Base-by-base conservation (phyloP, 2,329 filamentous ascomycete species). In the Venturia pyrina region DNA sequence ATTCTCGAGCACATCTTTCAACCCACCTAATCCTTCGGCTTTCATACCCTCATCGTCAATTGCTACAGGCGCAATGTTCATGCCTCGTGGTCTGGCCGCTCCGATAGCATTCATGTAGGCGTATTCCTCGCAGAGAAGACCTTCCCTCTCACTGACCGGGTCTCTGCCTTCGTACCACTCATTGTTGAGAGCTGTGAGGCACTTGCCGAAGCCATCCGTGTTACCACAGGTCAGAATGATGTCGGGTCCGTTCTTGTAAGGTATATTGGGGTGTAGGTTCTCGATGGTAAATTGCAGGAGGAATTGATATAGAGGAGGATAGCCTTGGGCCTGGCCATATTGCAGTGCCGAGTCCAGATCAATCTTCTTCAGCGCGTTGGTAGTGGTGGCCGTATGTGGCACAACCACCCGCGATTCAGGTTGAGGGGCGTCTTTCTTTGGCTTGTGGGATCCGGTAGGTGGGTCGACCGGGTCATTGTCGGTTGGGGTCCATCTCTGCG, bases 151-250 rank as follows among this genome's bases (percentile, higher is more conserved):
- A 53, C 83, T 75, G 28, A 89, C 77, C 74, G 86, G 85, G 72
- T 92, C 85, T 68, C 85, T 83, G 53, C 85, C 85, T 65, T 87
- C 83, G 63, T 82, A 83, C 90, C 91, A 96, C 56, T 87, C 80
- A 74, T 96, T 87, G 69, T 84, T 87, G 70, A 97, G 83, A 8
- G 90, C 83, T 72, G 92, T 86, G 43, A 96, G 76, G 5, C 85
- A 80, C 80, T 96, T 97, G 70, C 83, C 79, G 72, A 96, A 89
- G 43, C 91, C 93, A 78, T 97, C 93, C 0, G 93, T 96, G 37
- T 88, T 86, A 66, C 93, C 93, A 74, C 87, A 89, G 10, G 89
- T 93, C 70, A 96, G 78, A 66, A 93, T 83, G 65, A 96, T 84
- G 65, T 93, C 91, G 5, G 89, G 87, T 0, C 91, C 91, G 67